Evolutionary conservation across 2,329 filamentous ascomycete species (phyloP).

Genomic region (Fusarium goolgardi): DNA sequence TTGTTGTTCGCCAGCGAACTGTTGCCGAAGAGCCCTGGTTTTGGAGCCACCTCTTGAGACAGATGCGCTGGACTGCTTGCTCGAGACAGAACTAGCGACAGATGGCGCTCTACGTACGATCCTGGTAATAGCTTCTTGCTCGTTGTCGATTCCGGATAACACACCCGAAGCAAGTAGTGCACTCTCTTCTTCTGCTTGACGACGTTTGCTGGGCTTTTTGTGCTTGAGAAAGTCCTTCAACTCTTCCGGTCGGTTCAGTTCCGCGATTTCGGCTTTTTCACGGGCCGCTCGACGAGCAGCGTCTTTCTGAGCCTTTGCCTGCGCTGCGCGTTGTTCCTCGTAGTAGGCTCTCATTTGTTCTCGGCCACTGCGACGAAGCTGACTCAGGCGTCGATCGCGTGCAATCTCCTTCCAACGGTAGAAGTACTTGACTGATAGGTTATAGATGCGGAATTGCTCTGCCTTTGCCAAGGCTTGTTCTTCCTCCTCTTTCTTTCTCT

Average conservation of each 20-base stretch:
- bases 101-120: conserved; percentile 51
- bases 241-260: conserved; percentile 52
- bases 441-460: conserved; percentile 61
- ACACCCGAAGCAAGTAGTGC: conserved; percentile 58
- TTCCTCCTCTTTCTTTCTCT: conserved; percentile 61
- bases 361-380: conserved; percentile 63
- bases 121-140: conserved; percentile 51
- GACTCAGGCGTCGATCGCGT: conserved; percentile 60
- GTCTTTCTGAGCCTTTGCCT: conserved; percentile 52
- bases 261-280: conserved; percentile 44
- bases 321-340: conserved; percentile 52
- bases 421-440: conserved; percentile 65
- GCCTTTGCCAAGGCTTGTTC: conserved; percentile 59
- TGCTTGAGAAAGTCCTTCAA: conserved; percentile 51
- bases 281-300: conserved; percentile 46
- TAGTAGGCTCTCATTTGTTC: conserved; percentile 63
- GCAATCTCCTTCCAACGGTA: conserved; percentile 66
- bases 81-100: conserved; percentile 37
- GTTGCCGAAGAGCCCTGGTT: conserved; percentile 53
- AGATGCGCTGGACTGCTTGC: conserved; percentile 39
- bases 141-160: conserved; percentile 55
- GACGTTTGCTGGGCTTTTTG: conserved; percentile 47
- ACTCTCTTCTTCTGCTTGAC: conserved; percentile 52
- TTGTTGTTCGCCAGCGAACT: conserved; percentile 46
- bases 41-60: conserved; percentile 49